Evolutionary conservation across 345 rosid genomes (phyloP).

Genomic region (Citrus glauca): DNA sequence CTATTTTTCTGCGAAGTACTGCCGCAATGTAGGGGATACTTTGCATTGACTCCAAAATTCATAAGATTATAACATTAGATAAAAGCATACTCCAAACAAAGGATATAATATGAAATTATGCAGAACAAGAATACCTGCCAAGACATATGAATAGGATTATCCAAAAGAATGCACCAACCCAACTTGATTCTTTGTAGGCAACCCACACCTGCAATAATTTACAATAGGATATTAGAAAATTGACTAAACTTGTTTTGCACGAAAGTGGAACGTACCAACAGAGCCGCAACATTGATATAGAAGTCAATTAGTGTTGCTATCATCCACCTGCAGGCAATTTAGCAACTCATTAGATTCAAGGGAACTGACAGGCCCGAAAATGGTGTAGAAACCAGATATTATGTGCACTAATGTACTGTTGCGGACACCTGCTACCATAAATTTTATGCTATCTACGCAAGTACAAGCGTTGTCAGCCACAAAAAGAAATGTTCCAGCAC

Average conservation of each 20-base stretch:
- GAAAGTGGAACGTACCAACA: conserved; percentile 50
- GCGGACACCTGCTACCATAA: neutral
- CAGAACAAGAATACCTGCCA: conserved; percentile 58
- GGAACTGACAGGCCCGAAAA: neutral
- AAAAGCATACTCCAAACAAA: neutral
- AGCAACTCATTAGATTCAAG: neutral
- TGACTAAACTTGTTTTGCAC: neutral
- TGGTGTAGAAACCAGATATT: neutral
- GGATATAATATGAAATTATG: neutral
- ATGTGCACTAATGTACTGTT: neutral
- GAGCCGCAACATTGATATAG: conserved; percentile 56
- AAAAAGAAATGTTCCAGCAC: neutral
- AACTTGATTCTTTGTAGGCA: conserved; percentile 76
- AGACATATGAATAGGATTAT: conserved; percentile 60
- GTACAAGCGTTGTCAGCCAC: neutral
- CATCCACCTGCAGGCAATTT: conserved; percentile 64
- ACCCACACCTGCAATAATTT: conserved; percentile 59
- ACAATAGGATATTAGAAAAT: neutral
- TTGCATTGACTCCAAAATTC: neutral
- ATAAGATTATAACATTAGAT: neutral
- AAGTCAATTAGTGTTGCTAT: conserved; percentile 63
- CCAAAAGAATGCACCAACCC: conserved; percentile 64
- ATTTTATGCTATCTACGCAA: neutral
- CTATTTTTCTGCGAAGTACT: too few species aligned
- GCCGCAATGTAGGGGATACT: neutral